Evolutionary conservation across 2,329 filamentous ascomycete species (phyloP).

Genomic region (Apiospora phragmitis): DNA sequence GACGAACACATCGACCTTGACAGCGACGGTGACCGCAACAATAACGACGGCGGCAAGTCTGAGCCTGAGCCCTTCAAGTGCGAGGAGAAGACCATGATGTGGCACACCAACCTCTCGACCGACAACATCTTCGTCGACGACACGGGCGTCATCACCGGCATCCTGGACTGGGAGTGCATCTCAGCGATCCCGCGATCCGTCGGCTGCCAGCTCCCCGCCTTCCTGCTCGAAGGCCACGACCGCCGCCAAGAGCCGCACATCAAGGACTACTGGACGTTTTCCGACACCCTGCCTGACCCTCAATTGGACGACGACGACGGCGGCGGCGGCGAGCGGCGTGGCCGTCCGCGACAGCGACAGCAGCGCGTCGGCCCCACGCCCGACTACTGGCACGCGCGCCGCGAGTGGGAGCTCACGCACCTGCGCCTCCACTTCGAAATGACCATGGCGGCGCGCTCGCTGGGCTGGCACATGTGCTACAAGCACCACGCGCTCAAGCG

Average conservation of each 20-base stretch:
- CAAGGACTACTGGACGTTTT: conserved; percentile 9
- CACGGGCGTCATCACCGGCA: conserved; percentile 27
- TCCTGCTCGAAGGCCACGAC: conserved; percentile 28
- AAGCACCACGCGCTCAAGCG: conserved; percentile 15
- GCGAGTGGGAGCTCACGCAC: conserved; percentile 26
- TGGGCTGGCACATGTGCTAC: conserved; percentile 23
- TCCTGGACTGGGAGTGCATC: conserved; percentile 37
- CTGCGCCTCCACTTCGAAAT: conserved; percentile 26
- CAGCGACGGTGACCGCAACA: not conserved
- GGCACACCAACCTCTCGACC: conserved; percentile 31
- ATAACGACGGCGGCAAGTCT: not conserved
- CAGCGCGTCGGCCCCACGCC: conserved; percentile 7
- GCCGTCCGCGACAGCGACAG: not conserved
- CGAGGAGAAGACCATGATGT: conserved; percentile 27
- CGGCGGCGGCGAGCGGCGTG: not conserved
- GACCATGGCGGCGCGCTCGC: conserved; percentile 23
- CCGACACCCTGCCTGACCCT: not conserved
- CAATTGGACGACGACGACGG: not conserved
- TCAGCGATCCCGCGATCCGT: conserved; percentile 31
- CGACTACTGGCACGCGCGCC: conserved; percentile 20
- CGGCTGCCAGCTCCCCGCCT: conserved; percentile 31
- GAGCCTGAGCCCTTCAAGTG: not conserved
- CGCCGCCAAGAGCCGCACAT: conserved; percentile 18
- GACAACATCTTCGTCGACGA: conserved; percentile 37
- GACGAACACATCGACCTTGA: not conserved